Evolutionary conservation across 177 flowering plant species (phyloP).

Genomic region (Tripterygium wilfordii): DNA sequence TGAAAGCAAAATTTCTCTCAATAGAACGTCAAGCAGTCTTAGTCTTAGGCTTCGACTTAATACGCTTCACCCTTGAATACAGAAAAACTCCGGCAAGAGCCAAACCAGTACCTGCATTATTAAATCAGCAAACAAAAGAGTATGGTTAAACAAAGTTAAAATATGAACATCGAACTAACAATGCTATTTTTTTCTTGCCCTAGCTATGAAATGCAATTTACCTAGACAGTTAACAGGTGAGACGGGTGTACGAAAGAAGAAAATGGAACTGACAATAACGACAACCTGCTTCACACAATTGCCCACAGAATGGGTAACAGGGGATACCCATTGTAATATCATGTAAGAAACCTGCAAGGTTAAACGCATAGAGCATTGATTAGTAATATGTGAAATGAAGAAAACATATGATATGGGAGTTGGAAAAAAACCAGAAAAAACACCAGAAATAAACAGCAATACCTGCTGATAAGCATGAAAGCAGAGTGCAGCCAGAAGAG

Average conservation of each 20-base stretch:
- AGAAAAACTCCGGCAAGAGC: conserved; percentile 74
- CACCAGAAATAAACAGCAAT: not conserved
- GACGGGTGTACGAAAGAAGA: conserved; percentile 65
- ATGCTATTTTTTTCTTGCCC: too few relatives aligned
- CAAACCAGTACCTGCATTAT: conserved; percentile 57
- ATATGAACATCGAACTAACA: too few relatives aligned
- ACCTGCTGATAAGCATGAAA: conserved; percentile 99
- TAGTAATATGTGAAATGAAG: too few relatives aligned
- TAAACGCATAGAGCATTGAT: too few relatives aligned
- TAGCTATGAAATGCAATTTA: too few relatives aligned
- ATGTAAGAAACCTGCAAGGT: conserved; percentile 59
- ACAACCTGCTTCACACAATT: conserved; percentile 80
- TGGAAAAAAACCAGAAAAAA: not conserved
- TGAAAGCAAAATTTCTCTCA: conserved; percentile 9
- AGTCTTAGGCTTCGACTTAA: conserved; percentile 57
- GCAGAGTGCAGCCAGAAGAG: conserved; percentile 84
- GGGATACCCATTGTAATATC: conserved; percentile 69
- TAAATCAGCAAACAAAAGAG: not conserved
- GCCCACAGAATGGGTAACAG: conserved; percentile 73
- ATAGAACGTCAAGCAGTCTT: conserved; percentile 29
- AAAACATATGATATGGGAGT: not conserved
- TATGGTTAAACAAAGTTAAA: too few relatives aligned
- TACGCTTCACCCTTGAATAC: conserved; percentile 64
- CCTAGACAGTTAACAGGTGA: conserved; percentile 56
- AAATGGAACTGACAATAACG: conserved; percentile 61